These are phyloP conservation scores for Chamaenerion angustifolium DNA, from an alignment of 345 rosid species.

Conservation along the genomic window DNA sequence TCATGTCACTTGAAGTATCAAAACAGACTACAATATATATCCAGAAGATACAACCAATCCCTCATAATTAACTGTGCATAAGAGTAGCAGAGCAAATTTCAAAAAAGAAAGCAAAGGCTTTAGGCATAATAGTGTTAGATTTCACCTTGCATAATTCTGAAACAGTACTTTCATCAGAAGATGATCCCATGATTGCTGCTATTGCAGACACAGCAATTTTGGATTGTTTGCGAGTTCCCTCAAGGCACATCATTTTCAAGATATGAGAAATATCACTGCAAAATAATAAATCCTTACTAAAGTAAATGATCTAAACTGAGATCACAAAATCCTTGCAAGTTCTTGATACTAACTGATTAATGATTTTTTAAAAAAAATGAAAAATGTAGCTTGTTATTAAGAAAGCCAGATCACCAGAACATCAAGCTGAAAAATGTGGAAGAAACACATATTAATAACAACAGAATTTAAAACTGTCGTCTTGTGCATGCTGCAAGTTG, in stretches of 20 bases:
- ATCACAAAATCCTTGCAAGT: background rate
- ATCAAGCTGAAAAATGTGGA: no score
- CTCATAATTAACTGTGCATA: no score
- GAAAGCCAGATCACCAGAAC: no score
- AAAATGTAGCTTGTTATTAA: no score
- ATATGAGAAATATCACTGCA: slow-evolving; percentile 55
- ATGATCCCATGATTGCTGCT: slow-evolving; percentile 36
- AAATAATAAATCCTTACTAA: background rate
- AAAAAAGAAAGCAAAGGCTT: background rate
- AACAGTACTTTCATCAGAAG: slow-evolving; percentile 31
- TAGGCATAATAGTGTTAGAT: slow-evolving; percentile 1
- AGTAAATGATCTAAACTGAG: background rate
- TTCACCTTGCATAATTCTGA: slow-evolving; percentile 63
- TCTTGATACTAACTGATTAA: background rate
- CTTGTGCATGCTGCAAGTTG: no score
- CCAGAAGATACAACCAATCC: no score
- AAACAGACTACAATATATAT: no score
- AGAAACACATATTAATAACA: no score
- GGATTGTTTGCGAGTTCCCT: slow-evolving; percentile 71
- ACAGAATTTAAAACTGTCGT: no score
- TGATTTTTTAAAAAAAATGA: no score
- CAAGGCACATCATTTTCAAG: slow-evolving; percentile 51
- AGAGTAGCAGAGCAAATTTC: no score
- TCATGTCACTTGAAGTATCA: no score
- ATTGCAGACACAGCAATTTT: slow-evolving; percentile 80